Percentiles rank a stretch among this genome's conserved stretches.
These are phyloP conservation scores for Schwanniomyces polymorphus DNA, from an alignment of 805 yeast genomes.

Conservation along the genomic window DNA sequence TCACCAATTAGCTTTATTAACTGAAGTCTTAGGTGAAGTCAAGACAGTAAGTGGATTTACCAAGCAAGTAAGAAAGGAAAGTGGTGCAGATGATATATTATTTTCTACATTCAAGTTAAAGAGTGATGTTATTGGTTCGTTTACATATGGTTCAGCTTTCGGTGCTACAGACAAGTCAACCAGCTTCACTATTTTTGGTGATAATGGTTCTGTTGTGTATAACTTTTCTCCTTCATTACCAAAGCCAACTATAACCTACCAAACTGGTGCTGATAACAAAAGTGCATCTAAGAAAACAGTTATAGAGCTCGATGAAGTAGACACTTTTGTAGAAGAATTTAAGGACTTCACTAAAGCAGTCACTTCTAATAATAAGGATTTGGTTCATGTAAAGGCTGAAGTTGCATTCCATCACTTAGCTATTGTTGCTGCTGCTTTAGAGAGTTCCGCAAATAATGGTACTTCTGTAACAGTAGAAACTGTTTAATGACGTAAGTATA, in stretches of 20 bases:
- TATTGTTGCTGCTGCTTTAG: slow-evolving; percentile 79
- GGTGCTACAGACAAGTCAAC: slow-evolving; percentile 77
- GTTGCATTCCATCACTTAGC: slow-evolving; percentile 92
- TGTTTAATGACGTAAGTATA: slow-evolving; percentile 8
- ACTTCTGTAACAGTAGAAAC: slow-evolving; percentile 47
- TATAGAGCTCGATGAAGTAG: slow-evolving; percentile 44
- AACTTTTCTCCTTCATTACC: slow-evolving; percentile 56
- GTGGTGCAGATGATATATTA: slow-evolving; percentile 82
- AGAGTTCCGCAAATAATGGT: slow-evolving; percentile 61
- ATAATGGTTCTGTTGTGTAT: slow-evolving; percentile 69
- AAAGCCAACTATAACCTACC: slow-evolving; percentile 40
- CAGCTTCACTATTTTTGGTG: slow-evolving; percentile 72
- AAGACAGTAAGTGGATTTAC: slow-evolving; percentile 73
- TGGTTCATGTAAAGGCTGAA: slow-evolving; percentile 64
- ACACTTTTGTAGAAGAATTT: slow-evolving; percentile 47
- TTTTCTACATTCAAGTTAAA: slow-evolving; percentile 66
- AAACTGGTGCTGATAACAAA: slow-evolving; percentile 27
- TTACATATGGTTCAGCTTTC: slow-evolving; percentile 82
- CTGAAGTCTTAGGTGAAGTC: slow-evolving; percentile 77
- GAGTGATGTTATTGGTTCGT: slow-evolving; percentile 73
- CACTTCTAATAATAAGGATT: slow-evolving; percentile 54
- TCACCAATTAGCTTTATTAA: slow-evolving; percentile 86
- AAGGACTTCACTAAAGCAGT: slow-evolving; percentile 59
- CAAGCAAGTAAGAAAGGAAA: slow-evolving; percentile 68
- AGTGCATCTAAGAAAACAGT: slow-evolving; percentile 53